Evolutionary conservation across 1,284 basidiomycete species (phyloP).

Genomic region (Cutaneotrichosporon spelunceum): DNA sequence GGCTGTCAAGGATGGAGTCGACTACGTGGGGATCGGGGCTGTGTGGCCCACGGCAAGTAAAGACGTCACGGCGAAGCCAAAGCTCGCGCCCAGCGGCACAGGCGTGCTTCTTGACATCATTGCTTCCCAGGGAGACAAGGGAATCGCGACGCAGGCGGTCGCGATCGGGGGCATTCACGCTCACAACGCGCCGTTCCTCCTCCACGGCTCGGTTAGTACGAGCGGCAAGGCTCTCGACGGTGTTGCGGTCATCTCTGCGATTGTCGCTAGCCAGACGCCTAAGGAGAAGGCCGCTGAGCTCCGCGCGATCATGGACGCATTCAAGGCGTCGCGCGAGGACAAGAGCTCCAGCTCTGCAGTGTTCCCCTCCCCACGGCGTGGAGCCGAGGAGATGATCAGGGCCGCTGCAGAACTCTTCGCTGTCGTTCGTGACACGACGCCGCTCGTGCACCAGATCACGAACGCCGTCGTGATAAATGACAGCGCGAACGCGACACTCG

Average conservation of each 20-base stretch:
- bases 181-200: constrained; percentile 65
- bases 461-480: constrained; percentile 87
- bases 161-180: constrained; percentile 84
- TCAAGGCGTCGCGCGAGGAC: constrained; percentile 33
- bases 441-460: constrained; percentile 86
- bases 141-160: constrained; percentile 65
- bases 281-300: constrained; percentile 56
- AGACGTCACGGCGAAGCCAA: constrained; percentile 58
- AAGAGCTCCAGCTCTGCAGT: constrained; percentile 8
- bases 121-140: constrained; percentile 49
- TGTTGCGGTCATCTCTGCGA: constrained; percentile 86
- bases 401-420: constrained; percentile 56
- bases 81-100: constrained; percentile 63
- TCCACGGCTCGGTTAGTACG: constrained; percentile 67
- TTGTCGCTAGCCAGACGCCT: constrained; percentile 69
- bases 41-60: constrained; percentile 74
- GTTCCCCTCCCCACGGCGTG: constrained; percentile 12
- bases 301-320: constrained; percentile 42
- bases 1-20: constrained; percentile 59
- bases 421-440: constrained; percentile 58
- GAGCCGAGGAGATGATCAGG: constrained; percentile 45
- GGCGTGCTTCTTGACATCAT: constrained; percentile 64
- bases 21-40: constrained; percentile 84
- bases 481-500: constrained; percentile 86
- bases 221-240: constrained; percentile 65